Percentiles rank a stretch among this genome's conserved stretches.
Conservation (phyloP, 768 basidiomycete species). For the Russula earlei region DNA sequence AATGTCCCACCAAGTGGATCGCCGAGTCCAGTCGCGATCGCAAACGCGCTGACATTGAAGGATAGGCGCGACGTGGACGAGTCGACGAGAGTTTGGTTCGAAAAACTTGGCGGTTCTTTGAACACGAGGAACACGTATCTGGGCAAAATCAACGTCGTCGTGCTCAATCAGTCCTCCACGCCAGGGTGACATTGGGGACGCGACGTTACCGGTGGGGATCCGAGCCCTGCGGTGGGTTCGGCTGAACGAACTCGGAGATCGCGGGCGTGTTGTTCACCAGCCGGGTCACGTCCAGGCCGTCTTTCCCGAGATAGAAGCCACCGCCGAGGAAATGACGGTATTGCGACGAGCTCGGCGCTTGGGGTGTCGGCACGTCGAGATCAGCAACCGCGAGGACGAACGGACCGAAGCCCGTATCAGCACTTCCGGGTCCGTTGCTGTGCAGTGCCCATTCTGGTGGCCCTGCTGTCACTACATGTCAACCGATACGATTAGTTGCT, state of each 20-base stretch:
- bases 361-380: slow-evolving; percentile 4
- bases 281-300: too few species aligned
- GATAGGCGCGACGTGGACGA: neutral
- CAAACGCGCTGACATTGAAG: slow-evolving; percentile 39
- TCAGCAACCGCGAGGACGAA: slow-evolving; percentile 10
- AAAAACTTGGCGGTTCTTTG: slow-evolving; percentile 25
- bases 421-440: neutral
- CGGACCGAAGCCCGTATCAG: neutral
- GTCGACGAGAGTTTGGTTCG: slow-evolving; percentile 27
- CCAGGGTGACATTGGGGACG: too few species aligned
- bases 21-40: slow-evolving; percentile 33
- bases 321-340: slow-evolving; percentile 10
- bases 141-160: too few species aligned
- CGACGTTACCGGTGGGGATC: too few species aligned
- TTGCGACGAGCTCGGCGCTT: neutral
- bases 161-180: too few species aligned
- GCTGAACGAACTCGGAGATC: slow-evolving; percentile 33
- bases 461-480: neutral
- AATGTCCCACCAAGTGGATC: slow-evolving; percentile 40
- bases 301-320: neutral
- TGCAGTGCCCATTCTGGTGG: neutral
- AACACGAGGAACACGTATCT: too few species aligned
- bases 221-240: slow-evolving; percentile 23
- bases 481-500: too few species aligned
- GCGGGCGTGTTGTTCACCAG: slow-evolving; percentile 35